Percentiles rank a stretch among this genome's conserved stretches.
Evolutionary conservation across 495 filamentous ascomycete species (phyloP).

Genomic region (Penicillium bovifimosum): DNA sequence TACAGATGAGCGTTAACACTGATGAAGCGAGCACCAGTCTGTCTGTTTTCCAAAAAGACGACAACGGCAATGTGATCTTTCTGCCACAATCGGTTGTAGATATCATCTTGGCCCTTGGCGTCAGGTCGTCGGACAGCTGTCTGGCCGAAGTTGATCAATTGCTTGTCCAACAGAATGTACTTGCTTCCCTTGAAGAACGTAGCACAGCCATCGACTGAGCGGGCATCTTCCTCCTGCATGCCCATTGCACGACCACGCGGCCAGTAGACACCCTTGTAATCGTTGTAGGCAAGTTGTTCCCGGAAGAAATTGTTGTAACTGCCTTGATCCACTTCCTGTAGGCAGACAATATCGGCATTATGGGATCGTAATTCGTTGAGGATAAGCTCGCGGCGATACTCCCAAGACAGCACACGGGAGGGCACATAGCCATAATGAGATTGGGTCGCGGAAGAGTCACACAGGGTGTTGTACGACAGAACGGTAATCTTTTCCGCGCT

Average conservation of each 20-base stretch:
- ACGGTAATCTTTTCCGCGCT: constrained; percentile 64
- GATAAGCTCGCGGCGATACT: constrained; percentile 75
- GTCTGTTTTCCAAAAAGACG: constrained; percentile 82
- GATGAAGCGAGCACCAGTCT: constrained; percentile 81
- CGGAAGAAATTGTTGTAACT: constrained; percentile 87
- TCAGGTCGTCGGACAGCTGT: constrained; percentile 88
- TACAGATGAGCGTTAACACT: constrained; percentile 89
- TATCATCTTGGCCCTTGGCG: constrained; percentile 91
- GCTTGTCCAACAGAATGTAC: constrained; percentile 88
- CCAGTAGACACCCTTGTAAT: constrained; percentile 91
- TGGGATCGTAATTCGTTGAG: constrained; percentile 73
- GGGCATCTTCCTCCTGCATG: constrained; percentile 83
- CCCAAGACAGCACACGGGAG: constrained; percentile 71
- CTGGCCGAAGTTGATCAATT: constrained; percentile 85
- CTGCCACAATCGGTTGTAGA: constrained; percentile 97
- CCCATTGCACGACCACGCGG: constrained; percentile 81
- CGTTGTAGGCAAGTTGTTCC: constrained; percentile 70
- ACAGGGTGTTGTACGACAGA: constrained; percentile 90
- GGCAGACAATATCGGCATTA: constrained; percentile 80
- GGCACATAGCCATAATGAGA: constrained; percentile 86
- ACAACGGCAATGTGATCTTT: constrained; percentile 92
- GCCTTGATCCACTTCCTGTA: constrained; percentile 89
- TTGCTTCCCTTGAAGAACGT: constrained; percentile 92
- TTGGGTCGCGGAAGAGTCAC: constrained; percentile 81
- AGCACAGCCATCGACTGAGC: constrained; percentile 86